Percentiles rank a stretch among this genome's conserved stretches.
Conservation (phyloP, 306 rosid genomes). For the Carpinus fangiana region DNA sequence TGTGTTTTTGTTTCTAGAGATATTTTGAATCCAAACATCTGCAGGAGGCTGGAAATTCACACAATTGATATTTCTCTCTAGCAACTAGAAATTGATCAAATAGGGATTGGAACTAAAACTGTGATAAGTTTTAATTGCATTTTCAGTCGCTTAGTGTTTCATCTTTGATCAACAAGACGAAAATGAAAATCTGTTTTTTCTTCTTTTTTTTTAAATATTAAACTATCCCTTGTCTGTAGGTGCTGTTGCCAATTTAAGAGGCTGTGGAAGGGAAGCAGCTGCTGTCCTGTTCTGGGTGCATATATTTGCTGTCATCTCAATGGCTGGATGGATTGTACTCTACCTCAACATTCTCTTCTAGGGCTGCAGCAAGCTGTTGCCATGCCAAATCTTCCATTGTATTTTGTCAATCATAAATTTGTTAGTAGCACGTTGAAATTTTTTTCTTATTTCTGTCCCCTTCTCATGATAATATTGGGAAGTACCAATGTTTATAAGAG, state of each 20-base stretch:
- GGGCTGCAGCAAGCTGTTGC: slow-evolving; percentile 15
- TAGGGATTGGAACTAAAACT: background rate
- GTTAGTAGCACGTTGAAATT: background rate
- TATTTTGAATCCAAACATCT: background rate
- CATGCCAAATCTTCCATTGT: background rate
- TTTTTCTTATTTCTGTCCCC: background rate
- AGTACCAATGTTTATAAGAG: background rate
- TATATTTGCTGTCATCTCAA: slow-evolving; percentile 84
- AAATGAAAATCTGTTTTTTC: background rate
- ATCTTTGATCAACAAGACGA: slow-evolving; percentile 2
- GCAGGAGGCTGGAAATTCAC: background rate
- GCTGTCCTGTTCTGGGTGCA: slow-evolving; percentile 96
- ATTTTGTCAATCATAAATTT: slow-evolving; percentile 23
- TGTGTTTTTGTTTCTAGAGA: background rate
- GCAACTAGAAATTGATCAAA: background rate
- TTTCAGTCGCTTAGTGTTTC: background rate
- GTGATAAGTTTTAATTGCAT: background rate
- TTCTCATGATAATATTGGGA: background rate
- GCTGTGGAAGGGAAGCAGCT: slow-evolving; percentile 95
- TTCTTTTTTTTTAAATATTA: background rate
- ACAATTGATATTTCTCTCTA: background rate
- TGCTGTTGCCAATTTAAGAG: slow-evolving; percentile 95
- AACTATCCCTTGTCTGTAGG: slow-evolving; percentile 46
- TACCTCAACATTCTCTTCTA: slow-evolving; percentile 76
- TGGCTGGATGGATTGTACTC: slow-evolving; percentile 87